Evolutionary conservation across 192 early-diverging fungal genomes (phyloP).

Genomic region (Mortierella alpina): DNA sequence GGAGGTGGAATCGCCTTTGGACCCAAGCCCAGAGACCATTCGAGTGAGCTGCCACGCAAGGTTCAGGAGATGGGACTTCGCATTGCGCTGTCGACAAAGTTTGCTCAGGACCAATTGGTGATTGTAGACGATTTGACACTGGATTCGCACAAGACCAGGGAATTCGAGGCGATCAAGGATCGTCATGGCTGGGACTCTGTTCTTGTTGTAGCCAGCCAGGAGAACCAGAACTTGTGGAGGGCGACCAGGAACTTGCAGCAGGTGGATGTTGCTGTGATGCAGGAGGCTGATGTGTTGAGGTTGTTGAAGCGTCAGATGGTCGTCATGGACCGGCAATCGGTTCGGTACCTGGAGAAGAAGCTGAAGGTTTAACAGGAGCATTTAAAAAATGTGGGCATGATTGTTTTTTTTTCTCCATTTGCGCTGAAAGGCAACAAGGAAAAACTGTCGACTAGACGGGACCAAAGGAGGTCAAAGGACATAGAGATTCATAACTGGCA

Average conservation of each 20-base stretch:
- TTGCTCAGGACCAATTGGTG: slow-evolving; percentile 86
- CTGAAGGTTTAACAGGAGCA: slow-evolving; percentile 45
- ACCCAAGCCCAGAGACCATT: slow-evolving; percentile 88
- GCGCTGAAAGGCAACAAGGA: neutral
- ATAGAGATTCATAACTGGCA: too few species aligned
- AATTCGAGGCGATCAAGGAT: slow-evolving; percentile 57
- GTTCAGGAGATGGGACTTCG: slow-evolving; percentile 88
- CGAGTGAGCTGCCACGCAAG: slow-evolving; percentile 86
- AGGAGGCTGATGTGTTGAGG: slow-evolving; percentile 75
- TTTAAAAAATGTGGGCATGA: neutral
- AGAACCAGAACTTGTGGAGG: slow-evolving; percentile 62
- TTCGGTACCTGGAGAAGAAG: slow-evolving; percentile 68
- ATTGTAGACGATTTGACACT: slow-evolving; percentile 79
- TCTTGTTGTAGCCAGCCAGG: slow-evolving; percentile 48
- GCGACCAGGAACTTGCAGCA: slow-evolving; percentile 72
- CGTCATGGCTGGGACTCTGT: slow-evolving; percentile 59
- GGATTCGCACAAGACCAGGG: slow-evolving; percentile 67
- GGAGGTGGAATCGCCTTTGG: slow-evolving; percentile 92
- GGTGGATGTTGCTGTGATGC: slow-evolving; percentile 67
- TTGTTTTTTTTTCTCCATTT: neutral
- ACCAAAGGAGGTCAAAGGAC: too few species aligned
- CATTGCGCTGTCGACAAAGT: slow-evolving; percentile 89
- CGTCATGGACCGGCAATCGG: slow-evolving; percentile 72
- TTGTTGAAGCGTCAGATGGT: slow-evolving; percentile 75
- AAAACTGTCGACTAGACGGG: neutral